Evolutionary conservation across 139 green algal species (phyloP), one percentile per base, ranked within the genome.

Genomic region (Gonium pectorale): DNA sequence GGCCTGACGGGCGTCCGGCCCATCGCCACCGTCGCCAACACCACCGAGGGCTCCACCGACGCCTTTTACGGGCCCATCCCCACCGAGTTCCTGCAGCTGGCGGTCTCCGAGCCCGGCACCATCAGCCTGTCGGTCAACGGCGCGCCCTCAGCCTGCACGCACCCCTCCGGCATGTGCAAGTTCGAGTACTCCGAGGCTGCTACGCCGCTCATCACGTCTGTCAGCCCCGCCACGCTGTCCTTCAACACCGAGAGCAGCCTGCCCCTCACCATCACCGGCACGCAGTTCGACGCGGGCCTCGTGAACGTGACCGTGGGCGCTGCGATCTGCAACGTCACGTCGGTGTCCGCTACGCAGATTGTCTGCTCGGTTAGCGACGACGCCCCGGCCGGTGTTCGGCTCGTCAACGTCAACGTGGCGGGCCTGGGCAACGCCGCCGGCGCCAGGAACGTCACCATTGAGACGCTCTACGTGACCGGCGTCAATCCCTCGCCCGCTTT

Each of bases 221-320:
- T 85, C 27, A 56, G 26, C 2, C 82, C 87, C 19, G 43, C 67
- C 22, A 56, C 13, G 37, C 59, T 90, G 31, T 66, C 31, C 2
- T 86, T 90, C 40, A 46, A 5, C 31, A 26, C 59, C 2, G 46
- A 46, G 24, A n/a, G 75, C 31, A 54, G 26, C 46, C 67, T 80
- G 37, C 68, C 40, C 17, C 59, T 90, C 24, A 87, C 87, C 26
- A 81, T 90, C 62, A 88, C 67, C 0, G 87, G 87, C 21, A 74
- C 62, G 9, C 33, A 41, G 11, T 87, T 87, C 33, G 2, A 1
- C 6, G 31, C 13, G 11, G 46, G 70, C 35, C 2, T 43, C 44
- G 43, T 73, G 0, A 41, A 73, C 5, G 63, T 59, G 0, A 33
- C 3, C 7, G 46, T 81, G 21, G 64, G 79, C 64, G 22, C 3